Evolutionary conservation across 78 protist species (phyloP).

Genomic region (Chrysochromulina tobinii): DNA sequence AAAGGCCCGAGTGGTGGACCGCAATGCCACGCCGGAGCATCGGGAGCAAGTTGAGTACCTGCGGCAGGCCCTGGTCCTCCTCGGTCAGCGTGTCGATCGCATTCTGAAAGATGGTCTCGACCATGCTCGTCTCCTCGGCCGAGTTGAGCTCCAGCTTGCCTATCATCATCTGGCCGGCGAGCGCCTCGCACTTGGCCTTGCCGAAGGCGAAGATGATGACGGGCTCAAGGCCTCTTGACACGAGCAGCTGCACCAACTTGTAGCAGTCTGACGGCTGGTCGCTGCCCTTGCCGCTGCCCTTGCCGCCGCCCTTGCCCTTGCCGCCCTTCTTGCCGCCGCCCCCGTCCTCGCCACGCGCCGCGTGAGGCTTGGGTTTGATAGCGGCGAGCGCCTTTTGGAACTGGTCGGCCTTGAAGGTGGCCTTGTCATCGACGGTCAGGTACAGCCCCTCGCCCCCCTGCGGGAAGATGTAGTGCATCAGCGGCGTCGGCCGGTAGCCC

Average conservation of each 20-base stretch:
- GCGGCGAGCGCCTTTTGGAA: neutral
- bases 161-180: neutral
- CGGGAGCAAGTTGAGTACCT: constrained; percentile 42
- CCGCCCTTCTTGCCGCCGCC: neutral
- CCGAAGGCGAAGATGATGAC: constrained; percentile 43
- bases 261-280: constrained; percentile 57
- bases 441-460: neutral
- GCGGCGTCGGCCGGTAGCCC: constrained; percentile 94
- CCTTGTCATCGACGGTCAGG: neutral
- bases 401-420: neutral
- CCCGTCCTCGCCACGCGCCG: too few relatives aligned
- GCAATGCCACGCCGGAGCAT: constrained; percentile 65
- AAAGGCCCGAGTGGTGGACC: constrained; percentile 76
- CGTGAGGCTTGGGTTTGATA: too few relatives aligned
- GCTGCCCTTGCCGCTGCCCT: neutral
- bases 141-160: constrained; percentile 27
- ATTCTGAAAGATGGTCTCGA: constrained; percentile 49
- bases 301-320: neutral
- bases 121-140: neutral
- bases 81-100: constrained; percentile 70
- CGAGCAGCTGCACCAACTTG: constrained; percentile 82
- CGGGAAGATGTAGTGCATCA: constrained; percentile 73
- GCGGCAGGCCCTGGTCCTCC: constrained; percentile 63
- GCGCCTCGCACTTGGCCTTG: constrained; percentile 10
- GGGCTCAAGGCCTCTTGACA: constrained; percentile 41